Percentiles rank a stretch among this genome's conserved stretches.
These are phyloP conservation scores for Nissolia schottii DNA, from an alignment of 306 rosid species.

Conservation along the genomic window DNA sequence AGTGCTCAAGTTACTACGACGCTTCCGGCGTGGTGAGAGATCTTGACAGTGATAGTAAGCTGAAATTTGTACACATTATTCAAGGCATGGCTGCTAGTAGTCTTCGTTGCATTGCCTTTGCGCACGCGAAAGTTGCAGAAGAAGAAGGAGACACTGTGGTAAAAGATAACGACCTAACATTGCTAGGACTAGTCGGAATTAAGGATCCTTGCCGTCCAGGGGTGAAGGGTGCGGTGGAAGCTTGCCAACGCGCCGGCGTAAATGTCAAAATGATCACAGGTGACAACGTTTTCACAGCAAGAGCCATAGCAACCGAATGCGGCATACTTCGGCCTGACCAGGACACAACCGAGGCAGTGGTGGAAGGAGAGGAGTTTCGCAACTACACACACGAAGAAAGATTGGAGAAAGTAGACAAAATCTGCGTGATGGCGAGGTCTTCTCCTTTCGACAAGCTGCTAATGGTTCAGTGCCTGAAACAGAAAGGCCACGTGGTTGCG, in stretches of 20 bases:
- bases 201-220: slow-evolving; percentile 36
- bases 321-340: slow-evolving; percentile 23
- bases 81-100: slow-evolving; percentile 36
- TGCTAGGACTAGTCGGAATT: slow-evolving; percentile 31
- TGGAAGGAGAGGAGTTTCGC: slow-evolving; percentile 36
- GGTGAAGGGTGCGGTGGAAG: slow-evolving; percentile 22
- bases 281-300: slow-evolving; percentile 38
- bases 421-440: slow-evolving; percentile 37
- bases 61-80: slow-evolving; percentile 12
- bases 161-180: slow-evolving; percentile 19
- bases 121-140: not conserved
- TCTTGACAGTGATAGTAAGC: slow-evolving; percentile 11
- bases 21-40: slow-evolving; percentile 11
- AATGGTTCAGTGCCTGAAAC: slow-evolving; percentile 34
- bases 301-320: slow-evolving; percentile 34
- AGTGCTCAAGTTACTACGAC: slow-evolving; percentile 31
- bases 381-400: slow-evolving; percentile 31
- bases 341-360: slow-evolving; percentile 4
- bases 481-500: slow-evolving; percentile 36
- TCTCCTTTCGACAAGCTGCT: slow-evolving; percentile 38
- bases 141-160: not conserved
- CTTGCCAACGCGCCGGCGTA: slow-evolving; percentile 31
- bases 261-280: slow-evolving; percentile 37
- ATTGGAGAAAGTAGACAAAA: slow-evolving; percentile 27
- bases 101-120: slow-evolving; percentile 33